phyloP scores from a whole-genome alignment of 371 early-diverging fungal genomes.

The Blakeslea trispora region DNA sequence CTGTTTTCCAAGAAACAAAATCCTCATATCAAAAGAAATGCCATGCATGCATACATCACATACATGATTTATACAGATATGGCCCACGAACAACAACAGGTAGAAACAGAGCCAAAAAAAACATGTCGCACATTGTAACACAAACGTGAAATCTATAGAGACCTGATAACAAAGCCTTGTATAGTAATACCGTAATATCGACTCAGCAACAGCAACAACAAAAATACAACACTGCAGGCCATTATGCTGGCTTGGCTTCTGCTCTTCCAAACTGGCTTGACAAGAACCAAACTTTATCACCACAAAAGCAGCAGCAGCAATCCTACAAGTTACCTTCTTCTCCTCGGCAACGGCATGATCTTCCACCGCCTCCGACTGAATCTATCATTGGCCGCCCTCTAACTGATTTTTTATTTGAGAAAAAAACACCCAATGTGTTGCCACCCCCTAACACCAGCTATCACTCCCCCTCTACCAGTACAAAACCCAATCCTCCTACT shows the following conservation, averaged over 20 bases:
- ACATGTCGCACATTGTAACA: constrained; percentile 6
- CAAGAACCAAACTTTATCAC: not conserved
- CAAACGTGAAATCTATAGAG: not conserved
- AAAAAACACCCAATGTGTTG: constrained; percentile 1
- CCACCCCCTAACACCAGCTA: not conserved
- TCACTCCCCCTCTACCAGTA: not conserved
- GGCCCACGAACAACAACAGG: constrained; percentile 25
- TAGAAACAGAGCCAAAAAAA: constrained; percentile 1
- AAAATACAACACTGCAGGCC: not conserved
- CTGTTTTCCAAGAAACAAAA: constrained; percentile 47
- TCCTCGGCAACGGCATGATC: constrained; percentile 16
- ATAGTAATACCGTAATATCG: not conserved
- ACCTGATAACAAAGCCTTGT: not conserved
- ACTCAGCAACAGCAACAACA: constrained; percentile 3
- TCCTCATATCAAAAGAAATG: constrained; percentile 54
- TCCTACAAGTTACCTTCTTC: constrained; percentile 21
- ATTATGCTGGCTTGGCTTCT: not conserved
- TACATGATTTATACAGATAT: constrained; percentile 61
- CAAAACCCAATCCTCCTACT: not conserved
- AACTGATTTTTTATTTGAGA: constrained; percentile 34
- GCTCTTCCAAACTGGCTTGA: not conserved
- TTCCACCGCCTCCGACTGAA: constrained; percentile 13
- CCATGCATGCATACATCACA: constrained; percentile 58
- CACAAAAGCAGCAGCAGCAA: constrained; percentile 7
- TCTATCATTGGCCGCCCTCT: constrained; percentile 34